Evolutionary conservation across 2,329 filamentous ascomycete genomes (phyloP).

Genomic region (Annulohypoxylon truncatum): DNA sequence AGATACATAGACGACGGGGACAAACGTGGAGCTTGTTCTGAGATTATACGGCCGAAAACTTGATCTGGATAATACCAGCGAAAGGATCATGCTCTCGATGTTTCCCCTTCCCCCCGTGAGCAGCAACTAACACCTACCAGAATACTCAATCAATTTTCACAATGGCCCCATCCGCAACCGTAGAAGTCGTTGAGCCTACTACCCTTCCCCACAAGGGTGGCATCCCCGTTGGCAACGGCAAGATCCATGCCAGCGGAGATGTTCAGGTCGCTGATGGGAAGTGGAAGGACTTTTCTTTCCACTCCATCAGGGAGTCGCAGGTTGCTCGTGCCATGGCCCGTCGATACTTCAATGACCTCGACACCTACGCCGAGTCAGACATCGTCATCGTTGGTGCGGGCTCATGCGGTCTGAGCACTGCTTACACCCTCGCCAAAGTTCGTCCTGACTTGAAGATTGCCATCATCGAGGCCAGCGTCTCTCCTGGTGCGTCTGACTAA

Average conservation of each 20-base stretch:
- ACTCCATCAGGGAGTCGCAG: slow-evolving; percentile 89
- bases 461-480: slow-evolving; percentile 88
- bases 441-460: slow-evolving; percentile 92
- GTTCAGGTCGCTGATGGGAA: slow-evolving; percentile 76
- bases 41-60: slow-evolving; percentile 94
- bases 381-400: slow-evolving; percentile 94
- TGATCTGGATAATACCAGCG: slow-evolving; percentile 99
- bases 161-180: slow-evolving; percentile 84
- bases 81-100: slow-evolving; percentile 92
- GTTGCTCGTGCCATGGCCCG: slow-evolving; percentile 94
- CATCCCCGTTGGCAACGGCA: slow-evolving; percentile 53
- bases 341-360: slow-evolving; percentile 91
- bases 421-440: slow-evolving; percentile 84
- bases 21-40: slow-evolving; percentile 59
- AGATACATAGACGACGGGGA: slow-evolving; percentile 31
- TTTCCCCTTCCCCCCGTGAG: slow-evolving; percentile 53
- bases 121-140: slow-evolving; percentile 52
- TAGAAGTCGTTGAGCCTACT: slow-evolving; percentile 66
- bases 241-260: slow-evolving; percentile 59
- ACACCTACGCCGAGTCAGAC: slow-evolving; percentile 90
- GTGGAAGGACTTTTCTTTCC: slow-evolving; percentile 86
- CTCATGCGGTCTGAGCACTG: slow-evolving; percentile 85
- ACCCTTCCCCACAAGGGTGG: slow-evolving; percentile 62
- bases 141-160: slow-evolving; percentile 53
- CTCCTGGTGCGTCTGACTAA: slow-evolving; percentile 66